A percentile compares a stretch with the other conserved stretches of the same genome.
phyloP scores from a whole-genome alignment of 805 yeast genomes.

The Hagleromyces aurorensis region DNA sequence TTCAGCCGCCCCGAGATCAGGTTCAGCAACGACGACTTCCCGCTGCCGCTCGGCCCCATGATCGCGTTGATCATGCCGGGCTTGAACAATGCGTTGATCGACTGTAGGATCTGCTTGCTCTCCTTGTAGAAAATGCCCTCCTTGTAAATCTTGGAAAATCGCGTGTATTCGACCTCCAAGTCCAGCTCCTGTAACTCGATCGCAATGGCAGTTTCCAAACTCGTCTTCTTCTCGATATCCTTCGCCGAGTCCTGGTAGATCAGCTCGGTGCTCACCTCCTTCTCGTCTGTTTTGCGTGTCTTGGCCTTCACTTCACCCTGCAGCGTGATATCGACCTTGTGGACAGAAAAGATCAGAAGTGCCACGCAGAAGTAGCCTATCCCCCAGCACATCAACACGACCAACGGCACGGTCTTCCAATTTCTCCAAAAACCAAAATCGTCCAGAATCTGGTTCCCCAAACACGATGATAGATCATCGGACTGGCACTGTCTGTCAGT shows the following conservation, averaged over 20 bases:
- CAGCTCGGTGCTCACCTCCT: not conserved
- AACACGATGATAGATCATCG: conserved; percentile 23
- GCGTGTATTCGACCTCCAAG: conserved; percentile 9
- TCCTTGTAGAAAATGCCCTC: conserved; percentile 9
- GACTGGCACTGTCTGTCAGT: conserved; percentile 50
- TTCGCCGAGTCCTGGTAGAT: too few species aligned
- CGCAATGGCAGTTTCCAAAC: conserved; percentile 6
- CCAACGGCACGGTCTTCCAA: conserved; percentile 63
- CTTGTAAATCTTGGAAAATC: conserved; percentile 6
- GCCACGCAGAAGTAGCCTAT: conserved; percentile 46
- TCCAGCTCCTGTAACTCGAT: conserved; percentile 11
- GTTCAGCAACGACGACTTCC: conserved; percentile 63
- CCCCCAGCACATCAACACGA: conserved; percentile 50
- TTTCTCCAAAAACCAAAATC: conserved; percentile 52
- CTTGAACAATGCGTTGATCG: conserved; percentile 43
- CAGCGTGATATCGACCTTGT: conserved; percentile 33
- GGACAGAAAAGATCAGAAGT: conserved; percentile 38
- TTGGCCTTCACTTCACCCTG: conserved; percentile 18
- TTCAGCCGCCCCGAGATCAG: conserved; percentile 51
- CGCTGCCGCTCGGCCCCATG: conserved; percentile 79
- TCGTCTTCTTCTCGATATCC: conserved; percentile 14
- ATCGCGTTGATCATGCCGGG: conserved; percentile 59
- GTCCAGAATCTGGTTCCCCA: conserved; percentile 43
- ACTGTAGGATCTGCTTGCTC: conserved; percentile 34
- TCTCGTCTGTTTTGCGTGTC: conserved; percentile 6